These are phyloP conservation scores for Candida gigantensis DNA, from an alignment of 1,139 yeast species.

Conservation along the genomic window DNA sequence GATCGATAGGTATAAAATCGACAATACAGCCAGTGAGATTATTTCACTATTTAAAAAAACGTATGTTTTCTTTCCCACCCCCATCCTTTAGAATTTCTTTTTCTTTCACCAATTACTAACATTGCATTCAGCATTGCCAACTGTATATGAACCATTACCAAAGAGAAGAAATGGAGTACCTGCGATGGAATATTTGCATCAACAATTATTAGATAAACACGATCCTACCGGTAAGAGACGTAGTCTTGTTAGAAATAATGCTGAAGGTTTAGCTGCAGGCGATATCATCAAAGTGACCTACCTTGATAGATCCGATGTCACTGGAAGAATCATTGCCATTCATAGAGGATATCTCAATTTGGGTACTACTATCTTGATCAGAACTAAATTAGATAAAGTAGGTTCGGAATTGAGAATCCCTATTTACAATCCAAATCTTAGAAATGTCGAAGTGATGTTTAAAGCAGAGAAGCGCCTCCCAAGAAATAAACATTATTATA, in stretches of 20 bases:
- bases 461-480: slow-evolving; percentile 69
- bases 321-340: slow-evolving; percentile 76
- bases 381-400: slow-evolving; percentile 75
- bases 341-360: slow-evolving; percentile 61
- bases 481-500: slow-evolving; percentile 83
- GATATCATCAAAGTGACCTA: slow-evolving; percentile 80
- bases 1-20: slow-evolving; percentile 15
- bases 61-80: too few relatives aligned
- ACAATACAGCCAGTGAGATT: slow-evolving; percentile 20
- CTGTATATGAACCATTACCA: slow-evolving; percentile 57
- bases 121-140: slow-evolving; percentile 21
- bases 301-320: slow-evolving; percentile 64
- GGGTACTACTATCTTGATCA: slow-evolving; percentile 70
- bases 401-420: slow-evolving; percentile 84
- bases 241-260: slow-evolving; percentile 51
- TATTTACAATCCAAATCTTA: slow-evolving; percentile 73
- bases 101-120: slow-evolving; percentile 18
- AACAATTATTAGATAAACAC: slow-evolving; percentile 53
- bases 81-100: background rate
- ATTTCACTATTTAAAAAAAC: slow-evolving; percentile 21
- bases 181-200: slow-evolving; percentile 49
- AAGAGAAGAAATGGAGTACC: slow-evolving; percentile 51
- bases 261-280: slow-evolving; percentile 66
- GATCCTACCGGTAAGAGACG: slow-evolving; percentile 78
- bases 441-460: slow-evolving; percentile 71